Conservation (phyloP, 2,329 filamentous ascomycete genomes). For the Tolypocladium ophioglossoides region DNA sequence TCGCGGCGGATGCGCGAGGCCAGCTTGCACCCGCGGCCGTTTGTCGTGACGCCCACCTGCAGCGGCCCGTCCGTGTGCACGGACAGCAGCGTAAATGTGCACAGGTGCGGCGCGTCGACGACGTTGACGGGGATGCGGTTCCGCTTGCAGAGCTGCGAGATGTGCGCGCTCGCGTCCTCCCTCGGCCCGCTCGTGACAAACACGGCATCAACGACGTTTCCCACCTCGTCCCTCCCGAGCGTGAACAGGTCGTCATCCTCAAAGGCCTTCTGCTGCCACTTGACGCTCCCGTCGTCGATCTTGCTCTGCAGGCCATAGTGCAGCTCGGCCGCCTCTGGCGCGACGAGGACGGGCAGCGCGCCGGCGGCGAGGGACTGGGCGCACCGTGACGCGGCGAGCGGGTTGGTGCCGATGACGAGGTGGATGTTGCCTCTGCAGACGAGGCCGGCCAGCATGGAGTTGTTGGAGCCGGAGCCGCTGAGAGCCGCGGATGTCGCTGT, state of each 20-base stretch:
- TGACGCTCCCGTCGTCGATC: conserved; percentile 54
- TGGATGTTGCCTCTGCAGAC: conserved; percentile 65
- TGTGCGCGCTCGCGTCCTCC: conserved; percentile 41
- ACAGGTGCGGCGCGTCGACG: conserved; percentile 74
- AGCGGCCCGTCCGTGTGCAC: conserved; percentile 84
- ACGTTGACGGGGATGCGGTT: conserved; percentile 90
- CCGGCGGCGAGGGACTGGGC: conserved; percentile 71
- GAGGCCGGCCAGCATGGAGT: conserved; percentile 54
- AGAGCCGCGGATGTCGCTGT: not conserved
- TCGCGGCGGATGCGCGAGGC: conserved; percentile 83
- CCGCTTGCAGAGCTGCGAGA: conserved; percentile 65
- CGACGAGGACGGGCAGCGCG: conserved; percentile 69
- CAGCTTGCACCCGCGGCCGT: conserved; percentile 87
- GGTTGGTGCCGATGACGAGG: conserved; percentile 75
- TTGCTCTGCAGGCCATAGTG: conserved; percentile 49
- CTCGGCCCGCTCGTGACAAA: conserved; percentile 62
- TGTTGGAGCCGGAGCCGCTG: not conserved
- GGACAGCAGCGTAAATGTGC: conserved; percentile 81
- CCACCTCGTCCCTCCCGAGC: conserved; percentile 72
- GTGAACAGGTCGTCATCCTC: conserved; percentile 59
- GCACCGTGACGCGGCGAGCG: conserved; percentile 78
- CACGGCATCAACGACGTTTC: conserved; percentile 74
- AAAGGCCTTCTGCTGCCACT: conserved; percentile 58
- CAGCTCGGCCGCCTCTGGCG: conserved; percentile 51
- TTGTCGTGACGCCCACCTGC: conserved; percentile 92